Percentiles rank a stretch among this genome's conserved stretches.
phyloP scores from a whole-genome alignment of 352 stramenopile species.

The Globisporangium lucens region DNA sequence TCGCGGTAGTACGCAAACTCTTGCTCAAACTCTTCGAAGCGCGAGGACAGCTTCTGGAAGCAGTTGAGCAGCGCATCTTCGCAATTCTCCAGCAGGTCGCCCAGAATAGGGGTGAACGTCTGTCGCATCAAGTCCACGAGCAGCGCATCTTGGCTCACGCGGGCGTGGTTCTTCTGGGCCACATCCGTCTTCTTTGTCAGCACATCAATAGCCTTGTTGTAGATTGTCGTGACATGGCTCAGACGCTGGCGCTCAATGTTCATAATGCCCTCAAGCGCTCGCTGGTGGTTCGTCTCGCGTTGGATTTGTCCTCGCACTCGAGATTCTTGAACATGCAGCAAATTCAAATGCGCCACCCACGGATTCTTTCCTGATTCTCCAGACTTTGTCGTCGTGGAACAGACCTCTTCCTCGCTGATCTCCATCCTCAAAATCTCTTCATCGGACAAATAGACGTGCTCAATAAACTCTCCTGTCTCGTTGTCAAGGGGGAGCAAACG shows the following conservation, averaged over 20 bases:
- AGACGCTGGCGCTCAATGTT: slow-evolving; percentile 72
- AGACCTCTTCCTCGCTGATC: slow-evolving; percentile 65
- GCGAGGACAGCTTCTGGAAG: slow-evolving; percentile 53
- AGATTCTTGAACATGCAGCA: slow-evolving; percentile 55
- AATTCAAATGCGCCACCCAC: slow-evolving; percentile 50
- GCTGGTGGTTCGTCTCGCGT: slow-evolving; percentile 49
- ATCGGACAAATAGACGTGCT: slow-evolving; percentile 52
- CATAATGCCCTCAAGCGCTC: slow-evolving; percentile 62
- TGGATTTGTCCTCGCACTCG: slow-evolving; percentile 52
- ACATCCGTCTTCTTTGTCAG: slow-evolving; percentile 41
- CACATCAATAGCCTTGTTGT: slow-evolving; percentile 52
- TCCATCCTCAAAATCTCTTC: slow-evolving; percentile 62
- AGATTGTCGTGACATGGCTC: slow-evolving; percentile 48
- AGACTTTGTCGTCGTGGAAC: slow-evolving; percentile 24
- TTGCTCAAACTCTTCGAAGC: slow-evolving; percentile 71
- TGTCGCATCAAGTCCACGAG: slow-evolving; percentile 68
- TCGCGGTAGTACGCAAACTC: slow-evolving; percentile 81
- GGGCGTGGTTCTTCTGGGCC: slow-evolving; percentile 51
- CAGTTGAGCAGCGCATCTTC: slow-evolving; percentile 66
- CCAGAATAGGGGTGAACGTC: slow-evolving; percentile 65
- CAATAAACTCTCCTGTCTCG: slow-evolving; percentile 45
- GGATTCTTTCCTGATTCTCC: slow-evolving; percentile 22
- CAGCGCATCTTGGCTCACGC: slow-evolving; percentile 55
- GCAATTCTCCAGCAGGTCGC: slow-evolving; percentile 60
- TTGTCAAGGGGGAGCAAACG: slow-evolving; percentile 54